Evolutionary conservation across 192 early-diverging fungal species (phyloP), one percentile per base, ranked within the genome.

Genomic region (Backusella luteola): DNA sequence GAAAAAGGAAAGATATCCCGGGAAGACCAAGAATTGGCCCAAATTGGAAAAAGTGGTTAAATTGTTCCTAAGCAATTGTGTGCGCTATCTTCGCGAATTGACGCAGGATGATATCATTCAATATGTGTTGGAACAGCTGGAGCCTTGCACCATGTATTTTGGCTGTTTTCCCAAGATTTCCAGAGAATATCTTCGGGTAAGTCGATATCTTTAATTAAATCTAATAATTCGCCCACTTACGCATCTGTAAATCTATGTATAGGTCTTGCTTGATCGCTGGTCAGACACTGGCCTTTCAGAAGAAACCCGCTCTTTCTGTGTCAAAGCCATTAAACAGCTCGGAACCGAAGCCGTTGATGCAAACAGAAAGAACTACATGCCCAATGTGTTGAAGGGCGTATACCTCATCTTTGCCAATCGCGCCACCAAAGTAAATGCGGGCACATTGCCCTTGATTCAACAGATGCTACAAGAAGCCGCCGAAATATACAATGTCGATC

Each of bases 381-480:
- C 73, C 14, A 67, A 67, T 56, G 80, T 79, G 9, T 85, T 95
- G 71, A 95, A 97, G 85, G 91, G 91, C 19, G 84, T 94, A 3
- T 96, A 97, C 72, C 84, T 90, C 63, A 93, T 91, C 0, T 97
- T 93, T 86, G 90, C 93, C 56, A 86, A 89, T 46, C 81, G 83
- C 63, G 91, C 90, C 63, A 91, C 90, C 73, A 89, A 88, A 73
- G 94, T 93, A 6, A 93, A 86, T 35, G 77, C 91, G 26, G 86
- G 91, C 67, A 94, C 92, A 12, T 85, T 94, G 80, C 86, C 91
- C 8, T 82, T 87, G 52, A 90, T 97, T 79, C 88, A 93, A 75
- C 91, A 97, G 75, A 97, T 98, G 96, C 85, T 88, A 75, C 93
- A 93, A 81, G 97, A 93, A 79, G 92, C 93, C 29, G 93, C 95